These are phyloP conservation scores for Calocybe gangraenosa DNA, from an alignment of 768 basidiomycete genomes.

Conservation along the genomic window DNA sequence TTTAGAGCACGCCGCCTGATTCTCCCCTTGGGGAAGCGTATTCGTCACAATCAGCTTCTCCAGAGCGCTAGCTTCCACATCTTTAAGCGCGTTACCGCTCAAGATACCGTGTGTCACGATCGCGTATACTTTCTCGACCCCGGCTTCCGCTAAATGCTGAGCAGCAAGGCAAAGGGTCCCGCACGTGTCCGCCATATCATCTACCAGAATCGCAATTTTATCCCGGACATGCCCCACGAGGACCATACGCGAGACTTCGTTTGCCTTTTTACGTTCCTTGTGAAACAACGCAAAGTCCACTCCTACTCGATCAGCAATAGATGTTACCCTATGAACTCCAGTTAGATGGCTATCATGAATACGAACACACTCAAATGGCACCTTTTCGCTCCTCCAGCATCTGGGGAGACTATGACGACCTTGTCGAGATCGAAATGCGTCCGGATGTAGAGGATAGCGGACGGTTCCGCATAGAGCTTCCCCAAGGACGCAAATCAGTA, in stretches of 20 bases:
- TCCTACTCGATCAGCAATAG: conserved; percentile 92
- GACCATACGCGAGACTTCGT: conserved; percentile 92
- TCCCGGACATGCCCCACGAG: conserved; percentile 92
- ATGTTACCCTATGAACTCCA: conserved; percentile 71
- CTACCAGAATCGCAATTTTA: conserved; percentile 91
- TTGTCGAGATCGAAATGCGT: conserved; percentile 81
- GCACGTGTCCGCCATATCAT: conserved; percentile 98
- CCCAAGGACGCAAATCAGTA: not conserved
- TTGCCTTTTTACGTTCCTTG: conserved; percentile 97
- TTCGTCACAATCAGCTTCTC: conserved; percentile 98
- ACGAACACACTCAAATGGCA: conserved; percentile 28
- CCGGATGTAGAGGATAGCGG: conserved; percentile 91
- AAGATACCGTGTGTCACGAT: conserved; percentile 97
- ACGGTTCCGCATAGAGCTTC: conserved; percentile 94
- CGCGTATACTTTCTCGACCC: conserved; percentile 80
- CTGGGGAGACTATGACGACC: conserved; percentile 94
- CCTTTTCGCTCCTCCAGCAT: conserved; percentile 98
- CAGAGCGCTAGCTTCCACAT: conserved; percentile 67
- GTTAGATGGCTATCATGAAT: conserved; percentile 8
- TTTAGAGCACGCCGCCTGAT: conserved; percentile 67
- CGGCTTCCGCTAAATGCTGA: conserved; percentile 82
- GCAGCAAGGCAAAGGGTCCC: conserved; percentile 93
- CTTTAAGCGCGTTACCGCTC: conserved; percentile 81
- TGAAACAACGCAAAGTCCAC: conserved; percentile 99
- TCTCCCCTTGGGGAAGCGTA: conserved; percentile 86